Evolutionary conservation across 2,329 filamentous ascomycete genomes (phyloP), one percentile per base, ranked within the genome.

Genomic region (Thermothelomyces thermophilus): DNA sequence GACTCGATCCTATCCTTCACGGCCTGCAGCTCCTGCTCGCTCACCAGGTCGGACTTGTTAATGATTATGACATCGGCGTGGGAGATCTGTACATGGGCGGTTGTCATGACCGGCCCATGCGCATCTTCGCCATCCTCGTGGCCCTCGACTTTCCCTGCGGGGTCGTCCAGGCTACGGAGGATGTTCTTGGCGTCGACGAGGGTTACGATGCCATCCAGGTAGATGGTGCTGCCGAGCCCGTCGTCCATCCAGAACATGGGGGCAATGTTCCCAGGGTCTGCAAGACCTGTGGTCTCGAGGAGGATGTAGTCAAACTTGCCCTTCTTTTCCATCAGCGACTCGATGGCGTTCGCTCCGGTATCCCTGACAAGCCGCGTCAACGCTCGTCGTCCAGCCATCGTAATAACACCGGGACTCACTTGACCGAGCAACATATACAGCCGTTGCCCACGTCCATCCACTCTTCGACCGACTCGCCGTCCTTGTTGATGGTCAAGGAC

Each of bases 211-310:
- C 93, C 93, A 63, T 98, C 93, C 0, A 98, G 80, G 66, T 95
- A 98, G 61, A 98, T 96, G 33, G 86, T 90, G 67, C 90, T 95
- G 7, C 90, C 91, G 2, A 98, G 77, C 0, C 90, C 93, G 58
- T 97, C 91, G 61, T 98, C 93, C 22, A 98, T 84, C 93, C 93
- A 98, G 71, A 98, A 98, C 13, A 97, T 72, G 0, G 93, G 93
- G 0, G 93, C 93, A 45, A 98, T 82, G 62, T 97, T 97, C 1
- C 93, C 93, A 0, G 93, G 93, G 63, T 98, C 91, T 4, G 93
- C 93, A 5, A 98, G 77, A 0, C 93, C 93, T 0, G 93, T 97
- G 0, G 93, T 98, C 67, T 98, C 93, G 1, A 98, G 82, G 2
- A 98, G 78, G 57, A 98, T 97, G 70, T 97, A 98, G 71, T 98